Conservation (phyloP, 1,139 yeast species). For the Yamadazyma taylorii region DNA sequence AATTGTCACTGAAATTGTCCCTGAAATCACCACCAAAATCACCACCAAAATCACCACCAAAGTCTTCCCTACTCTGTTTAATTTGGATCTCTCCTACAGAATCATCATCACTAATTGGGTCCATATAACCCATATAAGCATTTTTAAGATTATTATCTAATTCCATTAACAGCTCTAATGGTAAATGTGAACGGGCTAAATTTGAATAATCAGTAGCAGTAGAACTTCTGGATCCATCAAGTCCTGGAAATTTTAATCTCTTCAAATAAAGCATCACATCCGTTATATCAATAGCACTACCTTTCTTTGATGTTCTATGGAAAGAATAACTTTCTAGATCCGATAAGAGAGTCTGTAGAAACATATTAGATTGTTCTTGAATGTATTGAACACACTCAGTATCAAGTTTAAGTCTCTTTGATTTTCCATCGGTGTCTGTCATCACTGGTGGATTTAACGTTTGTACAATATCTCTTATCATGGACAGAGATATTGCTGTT, state of each 20-base stretch:
- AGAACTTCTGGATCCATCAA: conserved; percentile 16
- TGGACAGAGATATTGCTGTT: conserved; percentile 6
- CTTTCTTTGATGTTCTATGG: conserved; percentile 29
- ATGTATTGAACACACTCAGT: conserved; percentile 14
- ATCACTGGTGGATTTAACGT: conserved; percentile 3
- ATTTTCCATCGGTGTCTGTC: conserved; percentile 1
- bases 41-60: too few relatives aligned
- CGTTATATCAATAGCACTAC: conserved; percentile 27
- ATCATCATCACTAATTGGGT: not conserved
- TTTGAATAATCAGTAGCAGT: conserved; percentile 27
- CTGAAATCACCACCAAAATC: conserved; percentile 8
- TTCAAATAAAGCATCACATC: conserved; percentile 39
- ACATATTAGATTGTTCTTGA: conserved; percentile 26
- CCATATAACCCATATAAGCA: conserved; percentile 3
- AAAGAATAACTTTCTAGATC: conserved; percentile 37
- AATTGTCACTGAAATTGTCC: too few relatives aligned
- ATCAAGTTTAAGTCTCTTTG: conserved; percentile 9
- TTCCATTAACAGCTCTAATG: conserved; percentile 36
- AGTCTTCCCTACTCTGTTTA: not conserved
- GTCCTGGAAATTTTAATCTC: conserved; percentile 29
- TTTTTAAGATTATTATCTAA: conserved; percentile 32
- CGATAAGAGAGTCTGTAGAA: conserved; percentile 31
- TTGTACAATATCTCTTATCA: conserved; percentile 12
- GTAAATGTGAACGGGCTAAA: conserved; percentile 38
- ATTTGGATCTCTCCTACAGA: not conserved